These are phyloP conservation scores for Theileria sp. DNA, from an alignment of 169 alveolate genomes.

Conservation along the genomic window DNA sequence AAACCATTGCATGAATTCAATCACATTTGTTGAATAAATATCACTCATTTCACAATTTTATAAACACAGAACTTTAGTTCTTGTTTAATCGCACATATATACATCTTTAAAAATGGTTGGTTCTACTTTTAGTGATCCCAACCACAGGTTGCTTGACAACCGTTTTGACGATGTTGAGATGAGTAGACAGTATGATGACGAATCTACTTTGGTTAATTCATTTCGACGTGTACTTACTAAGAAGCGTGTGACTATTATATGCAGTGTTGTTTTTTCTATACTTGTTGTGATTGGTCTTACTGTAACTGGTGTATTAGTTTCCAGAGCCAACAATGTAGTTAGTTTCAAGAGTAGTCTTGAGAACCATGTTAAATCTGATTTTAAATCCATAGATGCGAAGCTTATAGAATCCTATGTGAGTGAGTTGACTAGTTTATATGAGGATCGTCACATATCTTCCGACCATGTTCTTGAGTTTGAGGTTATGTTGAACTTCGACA, in stretches of 20 bases:
- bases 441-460: conserved; percentile 24
- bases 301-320: conserved; percentile 11
- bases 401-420: neutral
- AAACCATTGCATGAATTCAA: too few relatives aligned
- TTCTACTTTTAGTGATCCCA: neutral
- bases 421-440: conserved; percentile 24
- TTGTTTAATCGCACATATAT: too few relatives aligned
- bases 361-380: neutral
- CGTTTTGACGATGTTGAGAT: conserved; percentile 10
- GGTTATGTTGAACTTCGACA: conserved; percentile 22
- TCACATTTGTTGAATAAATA: too few relatives aligned
- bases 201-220: neutral
- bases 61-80: too few relatives aligned
- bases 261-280: neutral
- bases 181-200: conserved; percentile 5
- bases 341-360: conserved; percentile 3
- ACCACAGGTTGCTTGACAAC: conserved; percentile 10
- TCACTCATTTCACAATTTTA: too few relatives aligned
- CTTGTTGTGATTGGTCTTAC: conserved; percentile 17
- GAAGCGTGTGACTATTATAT: conserved; percentile 5
- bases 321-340: neutral
- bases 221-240: neutral
- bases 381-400: neutral
- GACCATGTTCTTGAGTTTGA: conserved; percentile 17
- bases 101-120: conserved; percentile 13